Percentiles rank a stretch among this genome's conserved stretches.
Evolutionary conservation across 1,139 yeast genomes (phyloP).

Genomic region (Pichia sp.): DNA sequence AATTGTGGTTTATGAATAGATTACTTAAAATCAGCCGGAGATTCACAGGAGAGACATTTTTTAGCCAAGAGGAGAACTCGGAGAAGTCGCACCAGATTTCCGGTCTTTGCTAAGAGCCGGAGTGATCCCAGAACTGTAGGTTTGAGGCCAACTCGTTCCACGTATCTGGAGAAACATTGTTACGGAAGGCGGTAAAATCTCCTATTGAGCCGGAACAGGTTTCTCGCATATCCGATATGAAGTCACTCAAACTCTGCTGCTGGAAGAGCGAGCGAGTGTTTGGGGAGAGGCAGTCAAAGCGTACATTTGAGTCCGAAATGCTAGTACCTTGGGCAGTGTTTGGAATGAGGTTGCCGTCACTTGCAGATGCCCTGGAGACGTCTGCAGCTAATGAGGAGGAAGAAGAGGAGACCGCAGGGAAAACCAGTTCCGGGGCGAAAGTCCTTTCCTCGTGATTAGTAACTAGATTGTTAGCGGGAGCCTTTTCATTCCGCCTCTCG

Average conservation of each 20-base stretch:
- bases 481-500: not conserved
- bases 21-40: too few species aligned
- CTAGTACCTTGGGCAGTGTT: too few species aligned
- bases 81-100: conserved; percentile 3
- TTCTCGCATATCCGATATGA: not conserved
- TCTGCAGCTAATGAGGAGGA: too few species aligned
- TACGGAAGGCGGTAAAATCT: conserved; percentile 12
- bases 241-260: not conserved
- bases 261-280: not conserved
- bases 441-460: not conserved
- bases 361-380: not conserved
- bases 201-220: not conserved
- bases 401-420: not conserved
- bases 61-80: not conserved
- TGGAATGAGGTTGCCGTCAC: not conserved
- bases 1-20: too few species aligned
- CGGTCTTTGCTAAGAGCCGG: not conserved
- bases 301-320: too few species aligned
- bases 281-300: not conserved
- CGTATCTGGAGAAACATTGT: conserved; percentile 14
- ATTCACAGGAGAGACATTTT: too few species aligned
- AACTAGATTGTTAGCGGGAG: not conserved
- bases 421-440: not conserved
- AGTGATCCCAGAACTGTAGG: conserved; percentile 12
- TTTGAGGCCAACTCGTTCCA: conserved; percentile 13